Conservation (phyloP, 2,329 filamentous ascomycete species). For the Aspergillus pseudoglaucus region DNA sequence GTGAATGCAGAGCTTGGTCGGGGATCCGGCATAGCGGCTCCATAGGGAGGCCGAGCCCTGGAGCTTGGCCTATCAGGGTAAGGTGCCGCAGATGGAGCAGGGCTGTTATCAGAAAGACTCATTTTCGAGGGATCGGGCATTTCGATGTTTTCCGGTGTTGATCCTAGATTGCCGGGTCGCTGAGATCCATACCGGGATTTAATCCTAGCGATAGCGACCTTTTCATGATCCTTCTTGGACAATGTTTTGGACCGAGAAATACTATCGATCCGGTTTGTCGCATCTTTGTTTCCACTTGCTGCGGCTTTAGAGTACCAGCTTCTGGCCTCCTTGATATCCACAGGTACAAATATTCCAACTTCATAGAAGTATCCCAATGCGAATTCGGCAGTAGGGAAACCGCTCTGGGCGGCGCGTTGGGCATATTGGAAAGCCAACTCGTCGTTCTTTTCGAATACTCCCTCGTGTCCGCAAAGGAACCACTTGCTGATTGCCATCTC, state of each 20-base stretch:
- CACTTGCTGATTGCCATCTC: conserved; percentile 96
- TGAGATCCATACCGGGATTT: conserved; percentile 68
- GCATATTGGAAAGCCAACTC: conserved; percentile 88
- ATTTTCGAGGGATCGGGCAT: conserved; percentile 45
- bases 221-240: conserved; percentile 87
- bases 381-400: conserved; percentile 86
- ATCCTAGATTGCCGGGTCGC: conserved; percentile 33
- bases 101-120: conserved; percentile 27
- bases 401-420: conserved; percentile 72
- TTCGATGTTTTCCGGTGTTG: conserved; percentile 37
- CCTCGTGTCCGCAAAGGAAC: conserved; percentile 94
- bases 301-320: conserved; percentile 88
- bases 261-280: conserved; percentile 71
- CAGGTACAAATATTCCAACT: conserved; percentile 86
- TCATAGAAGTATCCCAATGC: conserved; percentile 97
- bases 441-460: conserved; percentile 91
- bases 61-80: conserved; percentile 35
- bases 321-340: conserved; percentile 72
- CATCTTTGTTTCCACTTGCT: conserved; percentile 87
- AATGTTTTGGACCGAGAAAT: conserved; percentile 76
- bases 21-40: conserved; percentile 28
- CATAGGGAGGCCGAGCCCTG: conserved; percentile 27
- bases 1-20: conserved; percentile 43
- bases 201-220: conserved; percentile 80
- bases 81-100: conserved; percentile 33